These are phyloP conservation scores for Chaetomiaceae sp. DNA, from an alignment of 2,329 filamentous ascomycete species.

Conservation along the genomic window DNA sequence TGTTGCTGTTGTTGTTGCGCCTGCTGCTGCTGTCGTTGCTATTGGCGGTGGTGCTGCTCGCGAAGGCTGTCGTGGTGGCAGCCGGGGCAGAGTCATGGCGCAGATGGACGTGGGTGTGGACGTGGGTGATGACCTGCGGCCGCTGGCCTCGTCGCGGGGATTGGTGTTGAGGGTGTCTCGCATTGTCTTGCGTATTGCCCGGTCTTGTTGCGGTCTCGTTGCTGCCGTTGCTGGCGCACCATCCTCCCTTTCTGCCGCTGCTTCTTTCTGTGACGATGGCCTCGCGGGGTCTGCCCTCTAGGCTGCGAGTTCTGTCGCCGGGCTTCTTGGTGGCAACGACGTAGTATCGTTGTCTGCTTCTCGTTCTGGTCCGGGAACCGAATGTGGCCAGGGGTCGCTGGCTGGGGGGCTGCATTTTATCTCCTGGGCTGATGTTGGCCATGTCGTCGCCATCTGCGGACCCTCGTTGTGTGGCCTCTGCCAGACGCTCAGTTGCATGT, in stretches of 20 bases:
- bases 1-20: not conserved
- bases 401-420: not conserved
- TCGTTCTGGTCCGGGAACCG: slow-evolving; percentile 13
- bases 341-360: slow-evolving; percentile 31
- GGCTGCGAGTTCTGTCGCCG: slow-evolving; percentile 12
- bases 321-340: slow-evolving; percentile 19
- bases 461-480: slow-evolving; percentile 24
- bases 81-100: slow-evolving; percentile 6
- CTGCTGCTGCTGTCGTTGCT: no score
- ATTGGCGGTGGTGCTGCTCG: no score
- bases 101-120: slow-evolving; percentile 29
- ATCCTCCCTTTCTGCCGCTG: no score
- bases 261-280: not conserved
- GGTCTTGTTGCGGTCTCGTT: not conserved
- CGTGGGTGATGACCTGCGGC: slow-evolving; percentile 25
- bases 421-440: slow-evolving; percentile 13
- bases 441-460: slow-evolving; percentile 19
- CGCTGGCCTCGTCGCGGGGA: slow-evolving; percentile 3
- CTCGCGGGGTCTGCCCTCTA: no score
- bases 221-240: no score
- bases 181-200: slow-evolving; percentile 24
- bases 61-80: not conserved
- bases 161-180: slow-evolving; percentile 1
- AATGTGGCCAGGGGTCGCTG: slow-evolving; percentile 2
- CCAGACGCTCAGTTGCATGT: slow-evolving; percentile 28